Evolutionary conservation across 73 alveolate species (phyloP).

Genomic region (Halteria grandinella): DNA sequence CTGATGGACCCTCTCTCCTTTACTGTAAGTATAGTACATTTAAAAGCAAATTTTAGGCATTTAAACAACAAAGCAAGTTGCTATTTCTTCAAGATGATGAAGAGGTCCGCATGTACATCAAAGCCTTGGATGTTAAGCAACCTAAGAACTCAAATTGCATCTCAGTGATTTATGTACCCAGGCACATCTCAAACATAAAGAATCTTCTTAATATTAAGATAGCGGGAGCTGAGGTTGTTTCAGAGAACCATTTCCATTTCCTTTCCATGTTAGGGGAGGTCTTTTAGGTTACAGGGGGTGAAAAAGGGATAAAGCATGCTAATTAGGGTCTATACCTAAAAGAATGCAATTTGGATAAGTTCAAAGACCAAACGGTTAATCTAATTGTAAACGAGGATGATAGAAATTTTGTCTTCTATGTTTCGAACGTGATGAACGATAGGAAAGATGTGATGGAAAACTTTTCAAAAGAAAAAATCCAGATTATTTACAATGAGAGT

Average conservation of each 20-base stretch:
- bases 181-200: background rate
- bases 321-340: conserved; percentile 2
- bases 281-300: too few species aligned
- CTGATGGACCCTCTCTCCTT: conserved; percentile 23
- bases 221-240: background rate
- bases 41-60: conserved; percentile 5
- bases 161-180: conserved; percentile 11
- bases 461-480: background rate
- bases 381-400: conserved; percentile 36
- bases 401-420: conserved; percentile 15
- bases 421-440: conserved; percentile 10
- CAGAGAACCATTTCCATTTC: conserved; percentile 18
- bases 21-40: background rate
- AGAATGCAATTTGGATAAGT: background rate
- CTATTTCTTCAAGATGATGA: conserved; percentile 18
- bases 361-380: background rate
- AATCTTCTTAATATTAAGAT: background rate
- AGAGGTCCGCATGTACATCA: background rate
- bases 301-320: too few species aligned
- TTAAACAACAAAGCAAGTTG: conserved; percentile 10
- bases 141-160: conserved; percentile 23
- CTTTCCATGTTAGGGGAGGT: conserved; percentile 13
- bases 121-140: conserved; percentile 5
- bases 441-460: background rate
- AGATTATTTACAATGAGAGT: conserved; percentile 44